phyloP scores from a whole-genome alignment of 169 alveolate genomes.

The Plasmodium knowlesi region DNA sequence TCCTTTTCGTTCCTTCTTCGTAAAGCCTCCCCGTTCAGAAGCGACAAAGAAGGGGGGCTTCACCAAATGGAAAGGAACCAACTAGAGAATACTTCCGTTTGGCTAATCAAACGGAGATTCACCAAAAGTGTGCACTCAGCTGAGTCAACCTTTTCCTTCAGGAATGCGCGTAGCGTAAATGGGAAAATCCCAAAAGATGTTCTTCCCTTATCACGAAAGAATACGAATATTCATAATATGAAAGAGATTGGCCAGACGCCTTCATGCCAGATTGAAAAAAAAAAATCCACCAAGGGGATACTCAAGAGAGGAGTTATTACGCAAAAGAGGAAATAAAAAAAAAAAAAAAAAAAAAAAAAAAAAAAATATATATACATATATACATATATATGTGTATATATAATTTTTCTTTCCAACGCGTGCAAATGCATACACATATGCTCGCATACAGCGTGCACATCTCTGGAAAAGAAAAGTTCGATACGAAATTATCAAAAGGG shows the following conservation, averaged over 20 bases:
- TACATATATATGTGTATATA: background rate
- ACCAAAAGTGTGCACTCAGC: background rate
- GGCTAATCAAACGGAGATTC: background rate
- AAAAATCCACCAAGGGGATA: background rate
- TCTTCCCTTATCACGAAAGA: background rate
- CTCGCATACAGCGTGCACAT: background rate
- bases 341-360: background rate
- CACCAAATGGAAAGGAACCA: background rate
- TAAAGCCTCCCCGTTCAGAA: background rate
- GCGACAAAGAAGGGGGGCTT: background rate
- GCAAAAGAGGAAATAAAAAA: background rate
- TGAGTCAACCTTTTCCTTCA: background rate
- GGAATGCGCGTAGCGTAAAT: background rate
- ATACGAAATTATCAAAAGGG: background rate
- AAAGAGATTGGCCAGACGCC: background rate
- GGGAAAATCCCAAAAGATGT: background rate
- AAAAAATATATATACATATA: background rate
- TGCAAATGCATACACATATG: background rate
- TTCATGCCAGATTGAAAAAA: background rate
- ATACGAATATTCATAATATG: background rate
- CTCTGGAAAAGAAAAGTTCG: background rate
- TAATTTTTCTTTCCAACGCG: background rate
- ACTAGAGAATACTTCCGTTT: background rate
- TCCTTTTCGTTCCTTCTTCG: background rate
- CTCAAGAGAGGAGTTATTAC: background rate